Percentiles rank a stretch among this genome's conserved stretches.
phyloP scores from a whole-genome alignment of 176 grass and related monocot genomes.

The Oryza australiensis region DNA sequence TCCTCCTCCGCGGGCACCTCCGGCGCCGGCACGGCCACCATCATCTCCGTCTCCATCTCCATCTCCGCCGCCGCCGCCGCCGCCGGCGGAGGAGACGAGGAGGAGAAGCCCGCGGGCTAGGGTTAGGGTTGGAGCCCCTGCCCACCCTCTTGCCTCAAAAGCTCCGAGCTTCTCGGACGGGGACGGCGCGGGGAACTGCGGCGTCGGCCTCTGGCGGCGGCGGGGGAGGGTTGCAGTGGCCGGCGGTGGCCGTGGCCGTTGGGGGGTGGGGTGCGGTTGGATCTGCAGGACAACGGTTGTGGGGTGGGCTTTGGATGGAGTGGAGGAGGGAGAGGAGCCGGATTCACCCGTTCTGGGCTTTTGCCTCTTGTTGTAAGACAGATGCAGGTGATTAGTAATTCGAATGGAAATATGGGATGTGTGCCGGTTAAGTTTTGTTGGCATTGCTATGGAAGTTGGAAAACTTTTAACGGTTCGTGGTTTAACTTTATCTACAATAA shows the following conservation, averaged over 20 bases:
- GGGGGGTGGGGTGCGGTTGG: not conserved
- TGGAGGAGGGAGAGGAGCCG: not conserved
- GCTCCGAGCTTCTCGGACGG: not conserved
- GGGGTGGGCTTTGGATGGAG: not conserved
- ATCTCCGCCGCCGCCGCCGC: not conserved
- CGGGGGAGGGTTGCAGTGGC: not conserved
- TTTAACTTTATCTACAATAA: too few species aligned
- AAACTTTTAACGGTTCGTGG: too few species aligned
- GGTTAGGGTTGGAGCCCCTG: constrained; percentile 32
- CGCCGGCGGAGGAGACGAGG: not conserved
- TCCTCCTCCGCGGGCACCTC: constrained; percentile 78
- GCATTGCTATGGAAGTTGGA: too few species aligned
- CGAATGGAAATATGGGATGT: too few species aligned
- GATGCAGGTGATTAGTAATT: too few species aligned
- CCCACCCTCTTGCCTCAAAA: not conserved
- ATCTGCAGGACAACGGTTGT: not conserved
- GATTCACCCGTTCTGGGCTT: not conserved
- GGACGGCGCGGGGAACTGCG: not conserved
- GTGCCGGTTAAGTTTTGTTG: too few species aligned
- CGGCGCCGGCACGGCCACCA: constrained; percentile 2
- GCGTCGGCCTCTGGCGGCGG: too few species aligned
- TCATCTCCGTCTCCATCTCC: constrained; percentile 31
- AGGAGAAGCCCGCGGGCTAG: constrained; percentile 14
- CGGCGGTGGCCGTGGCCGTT: not conserved
- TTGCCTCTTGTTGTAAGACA: not conserved